Evolutionary conservation across 192 early-diverging fungal genomes (phyloP), one percentile per base, ranked within the genome.

Genomic region (Rhizoclosmatium sp.): DNA sequence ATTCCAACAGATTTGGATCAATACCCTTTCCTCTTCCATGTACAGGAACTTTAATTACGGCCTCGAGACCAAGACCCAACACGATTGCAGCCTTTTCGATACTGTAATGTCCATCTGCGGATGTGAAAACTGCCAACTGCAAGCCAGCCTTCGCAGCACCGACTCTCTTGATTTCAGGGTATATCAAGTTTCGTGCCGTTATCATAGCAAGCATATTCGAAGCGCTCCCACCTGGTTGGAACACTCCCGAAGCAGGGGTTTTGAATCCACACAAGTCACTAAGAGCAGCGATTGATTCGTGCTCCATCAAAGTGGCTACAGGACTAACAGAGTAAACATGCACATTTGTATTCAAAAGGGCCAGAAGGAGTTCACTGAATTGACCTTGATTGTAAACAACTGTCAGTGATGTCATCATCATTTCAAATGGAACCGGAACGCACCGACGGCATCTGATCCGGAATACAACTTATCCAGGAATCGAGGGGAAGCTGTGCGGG

Each of bases 381-480:
- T 75, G 73, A 9, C 73, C 71, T 73, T 23, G 2, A 54, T 12
- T 16, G 51, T 12, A 12, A 54, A 54, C 5, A 54, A 10, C 49
- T n/a, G n/a, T 7, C 23, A 39, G 48, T 23, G 47, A 23, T 9
- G 59, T 23, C 7, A 41, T 16, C n/a, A 59, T 2, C 5, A 41
- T 21, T 31, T 31, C 9, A 59, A 73, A 73, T 23, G 19, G 16
- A 42, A 41, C 12, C 31, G 12, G 46, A 39, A 47, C 45, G 94
- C 89, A 14, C 94, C 94, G 68, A 94, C 88, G 5, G 93, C 92
- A 12, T 89, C 92, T 0, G 92, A 89, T 40, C 92, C 88, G 19
- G 94, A 89, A 73, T 95, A 96, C 3, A 96, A 87, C 64, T 95
- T 96, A 81, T 94, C 93, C 84, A 96, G 85, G 70, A 95, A 96